Conservation (phyloP, 2,329 filamentous ascomycete genomes). For the Trichoderma simmonsii region DNA sequence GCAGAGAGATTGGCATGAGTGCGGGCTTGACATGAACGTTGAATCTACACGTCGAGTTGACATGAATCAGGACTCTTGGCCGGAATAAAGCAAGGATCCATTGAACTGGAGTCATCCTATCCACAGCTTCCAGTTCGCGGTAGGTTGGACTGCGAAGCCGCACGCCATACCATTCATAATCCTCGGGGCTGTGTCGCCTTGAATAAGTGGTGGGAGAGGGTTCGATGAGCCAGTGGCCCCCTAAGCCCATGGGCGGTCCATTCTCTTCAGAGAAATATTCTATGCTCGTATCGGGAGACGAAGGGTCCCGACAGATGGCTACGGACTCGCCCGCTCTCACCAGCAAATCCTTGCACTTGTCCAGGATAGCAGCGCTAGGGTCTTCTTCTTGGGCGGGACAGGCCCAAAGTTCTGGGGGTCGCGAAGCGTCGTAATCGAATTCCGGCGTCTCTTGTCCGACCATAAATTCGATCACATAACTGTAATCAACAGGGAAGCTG, state of each 20-base stretch:
- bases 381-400: conserved; percentile 21
- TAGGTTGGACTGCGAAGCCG: conserved; percentile 24
- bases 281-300: background rate
- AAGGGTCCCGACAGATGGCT: conserved; percentile 13
- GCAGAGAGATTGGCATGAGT: background rate
- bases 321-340: background rate
- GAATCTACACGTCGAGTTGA: conserved; percentile 28
- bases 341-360: background rate
- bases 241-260: background rate
- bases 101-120: background rate
- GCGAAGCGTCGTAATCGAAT: background rate
- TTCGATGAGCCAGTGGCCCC: conserved; percentile 13
- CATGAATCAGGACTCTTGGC: conserved; percentile 22
- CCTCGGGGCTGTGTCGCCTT: conserved; percentile 6
- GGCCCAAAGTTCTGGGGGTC: conserved; percentile 17
- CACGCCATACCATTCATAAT: conserved; percentile 27
- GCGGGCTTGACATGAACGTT: conserved; percentile 14
- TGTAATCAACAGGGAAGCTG: conserved; percentile 16
- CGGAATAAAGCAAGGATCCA: conserved; percentile 19
- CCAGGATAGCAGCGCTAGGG: conserved; percentile 1
- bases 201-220: conserved; percentile 19
- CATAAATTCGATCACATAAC: conserved; percentile 26
- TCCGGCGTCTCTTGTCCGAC: conserved; percentile 23
- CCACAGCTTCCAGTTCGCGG: background rate
- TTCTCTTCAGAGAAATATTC: background rate